Percentiles rank a stretch among this genome's conserved stretches.
Evolutionary conservation across 371 early-diverging fungal genomes (phyloP).

Genomic region (Vairimorpha necatrix): DNA sequence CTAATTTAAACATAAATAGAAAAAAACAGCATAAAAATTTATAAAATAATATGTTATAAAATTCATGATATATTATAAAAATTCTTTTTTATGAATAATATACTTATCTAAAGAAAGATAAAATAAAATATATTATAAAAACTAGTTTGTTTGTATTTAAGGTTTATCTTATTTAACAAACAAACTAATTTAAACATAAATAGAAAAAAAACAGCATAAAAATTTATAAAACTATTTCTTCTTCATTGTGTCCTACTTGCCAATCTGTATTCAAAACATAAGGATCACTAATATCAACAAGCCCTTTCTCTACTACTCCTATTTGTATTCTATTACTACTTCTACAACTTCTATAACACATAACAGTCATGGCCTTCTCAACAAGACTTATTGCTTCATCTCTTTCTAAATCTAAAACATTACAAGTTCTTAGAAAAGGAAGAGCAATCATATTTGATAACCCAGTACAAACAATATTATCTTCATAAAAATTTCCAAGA

Average conservation of each 20-base stretch:
- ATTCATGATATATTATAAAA: background rate
- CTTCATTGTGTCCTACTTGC: constrained; percentile 68
- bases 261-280: constrained; percentile 81
- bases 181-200: background rate
- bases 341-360: constrained; percentile 90
- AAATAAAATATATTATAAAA: background rate
- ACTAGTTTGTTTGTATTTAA: background rate
- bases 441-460: constrained; percentile 86
- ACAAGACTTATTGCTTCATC: constrained; percentile 80
- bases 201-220: background rate
- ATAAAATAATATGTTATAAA: background rate
- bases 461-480: constrained; percentile 86
- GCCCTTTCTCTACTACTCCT: constrained; percentile 27
- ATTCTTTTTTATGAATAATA: too few species aligned
- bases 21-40: background rate
- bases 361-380: constrained; percentile 81
- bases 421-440: constrained; percentile 77
- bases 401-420: constrained; percentile 67
- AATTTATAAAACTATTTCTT: background rate
- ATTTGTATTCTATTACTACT: constrained; percentile 76
- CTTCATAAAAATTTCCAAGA: constrained; percentile 84
- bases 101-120: too few species aligned
- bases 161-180: background rate
- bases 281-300: constrained; percentile 64
- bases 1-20: background rate